Evolutionary conservation across 208 protist species (phyloP), one percentile per base, ranked within the genome.

Genomic region (Wallacemonas sp.): DNA sequence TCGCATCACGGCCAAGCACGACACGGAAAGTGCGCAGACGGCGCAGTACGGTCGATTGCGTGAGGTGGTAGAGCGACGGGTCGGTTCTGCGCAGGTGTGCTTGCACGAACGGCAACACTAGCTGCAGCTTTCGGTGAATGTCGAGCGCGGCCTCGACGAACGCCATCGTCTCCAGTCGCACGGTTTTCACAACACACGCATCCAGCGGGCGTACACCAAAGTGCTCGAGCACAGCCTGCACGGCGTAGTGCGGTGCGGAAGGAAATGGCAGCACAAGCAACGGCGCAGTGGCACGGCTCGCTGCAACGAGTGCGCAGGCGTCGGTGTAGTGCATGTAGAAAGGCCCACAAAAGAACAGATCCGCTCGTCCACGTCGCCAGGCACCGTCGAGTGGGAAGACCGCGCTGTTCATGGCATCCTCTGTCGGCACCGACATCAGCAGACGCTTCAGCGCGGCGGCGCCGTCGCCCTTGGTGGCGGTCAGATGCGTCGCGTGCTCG

Each of bases 281-380:
- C 13, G 65, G 57, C 0, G 83, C 67, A 0, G 67, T 41, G 2
- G 42, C 4, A 26, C 17, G 24, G 45, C 45, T 32, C 13, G 9
- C 34, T 48, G 32, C 45, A 39, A n/a, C 29, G 33, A 30, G 24
- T 38, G 6, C 71, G 37, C 39, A 74, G n/a, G 3, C 59, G 10
- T 65, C 66, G 22, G 45, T 32, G 63, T 72, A 76, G 30, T 66
- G 69, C 53, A 73, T 85, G 50, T 81, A 84, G 13, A 69, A 63
- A 17, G 76, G 72, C 29, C 82, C 71, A 36, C 75, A 76, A 42
- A 76, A 85, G 53, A 89, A 82, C 5, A 93, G 46, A 1, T 77
- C 82, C 36, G 84, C 81, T 2, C 66, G 32, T 5, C 66, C 78
- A 24, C 77, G 68, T 8, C 75, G 59, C 81, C 81, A 88, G 8